These are phyloP conservation scores for Cyclotella atomus DNA, from an alignment of 108 stramenopile species.

Conservation along the genomic window DNA sequence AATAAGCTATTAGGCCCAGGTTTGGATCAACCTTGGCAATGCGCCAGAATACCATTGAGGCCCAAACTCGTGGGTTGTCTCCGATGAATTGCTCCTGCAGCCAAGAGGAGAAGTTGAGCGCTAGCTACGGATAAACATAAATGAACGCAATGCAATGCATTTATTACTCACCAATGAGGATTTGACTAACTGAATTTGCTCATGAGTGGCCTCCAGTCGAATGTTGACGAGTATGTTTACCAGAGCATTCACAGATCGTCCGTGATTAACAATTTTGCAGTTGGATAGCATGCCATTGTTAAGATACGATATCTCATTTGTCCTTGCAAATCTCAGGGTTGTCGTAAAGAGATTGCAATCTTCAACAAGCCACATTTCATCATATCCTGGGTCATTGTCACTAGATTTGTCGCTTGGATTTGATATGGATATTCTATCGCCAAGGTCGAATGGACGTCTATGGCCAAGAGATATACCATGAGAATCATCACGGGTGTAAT, in stretches of 20 bases:
- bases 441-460: slow-evolving; percentile 80
- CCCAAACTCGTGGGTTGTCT: slow-evolving; percentile 70
- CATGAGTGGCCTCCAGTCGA: slow-evolving; percentile 51
- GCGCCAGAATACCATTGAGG: slow-evolving; percentile 59
- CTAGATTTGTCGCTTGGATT: slow-evolving; percentile 34
- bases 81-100: slow-evolving; percentile 59
- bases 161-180: slow-evolving; percentile 26
- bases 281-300: slow-evolving; percentile 67
- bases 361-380: slow-evolving; percentile 79
- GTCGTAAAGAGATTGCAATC: slow-evolving; percentile 76
- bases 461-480: background rate
- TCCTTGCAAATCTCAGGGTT: slow-evolving; percentile 63
- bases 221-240: slow-evolving; percentile 49
- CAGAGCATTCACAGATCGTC: slow-evolving; percentile 65
- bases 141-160: background rate
- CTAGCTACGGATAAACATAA: background rate
- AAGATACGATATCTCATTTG: slow-evolving; percentile 77
- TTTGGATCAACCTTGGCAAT: slow-evolving; percentile 58
- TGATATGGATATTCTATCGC: slow-evolving; percentile 79
- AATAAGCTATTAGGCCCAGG: slow-evolving; percentile 45
- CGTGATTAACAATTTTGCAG: slow-evolving; percentile 74
- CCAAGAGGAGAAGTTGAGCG: background rate
- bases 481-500: background rate
- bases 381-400: slow-evolving; percentile 34
- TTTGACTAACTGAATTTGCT: slow-evolving; percentile 63